phyloP scores from a whole-genome alignment of 306 rosid genomes.

The Delonix regia region DNA sequence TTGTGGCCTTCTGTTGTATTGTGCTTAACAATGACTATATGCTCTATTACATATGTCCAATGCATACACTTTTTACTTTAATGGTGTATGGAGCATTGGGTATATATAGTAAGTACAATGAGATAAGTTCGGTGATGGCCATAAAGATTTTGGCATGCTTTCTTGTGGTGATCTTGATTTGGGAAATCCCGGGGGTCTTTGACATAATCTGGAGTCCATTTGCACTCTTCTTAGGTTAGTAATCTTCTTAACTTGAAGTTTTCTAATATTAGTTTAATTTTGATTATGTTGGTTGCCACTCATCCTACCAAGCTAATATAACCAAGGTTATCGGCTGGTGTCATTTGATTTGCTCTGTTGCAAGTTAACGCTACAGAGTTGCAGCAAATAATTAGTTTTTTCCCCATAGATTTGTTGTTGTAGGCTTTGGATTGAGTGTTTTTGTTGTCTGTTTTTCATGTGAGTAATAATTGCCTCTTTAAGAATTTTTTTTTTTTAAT shows the following conservation, averaged over 20 bases:
- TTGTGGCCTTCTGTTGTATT: constrained; percentile 88
- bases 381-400: constrained; percentile 18
- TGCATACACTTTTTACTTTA: constrained; percentile 96
- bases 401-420: neutral
- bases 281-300: constrained; percentile 14
- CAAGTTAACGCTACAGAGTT: constrained; percentile 10
- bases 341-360: neutral
- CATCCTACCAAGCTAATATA: constrained; percentile 27
- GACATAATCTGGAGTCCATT: constrained; percentile 78
- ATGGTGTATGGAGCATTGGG: constrained; percentile 99
- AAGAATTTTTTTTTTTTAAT: neutral
- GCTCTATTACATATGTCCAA: constrained; percentile 97
- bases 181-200: constrained; percentile 98
- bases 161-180: constrained; percentile 84
- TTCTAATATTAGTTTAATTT: constrained; percentile 20
- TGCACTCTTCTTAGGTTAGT: constrained; percentile 80
- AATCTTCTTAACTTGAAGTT: constrained; percentile 25
- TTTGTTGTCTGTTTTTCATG: constrained; percentile 3
- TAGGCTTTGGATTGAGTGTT: constrained; percentile 25
- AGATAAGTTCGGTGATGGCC: constrained; percentile 76
- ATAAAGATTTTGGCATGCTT: constrained; percentile 85
- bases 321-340: constrained; percentile 31
- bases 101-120: constrained; percentile 84
- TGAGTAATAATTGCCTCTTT: neutral
- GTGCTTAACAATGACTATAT: constrained; percentile 92